Evolutionary conservation across 805 yeast species (phyloP), one percentile per base, ranked within the genome.

Genomic region (Starmerella powellii): DNA sequence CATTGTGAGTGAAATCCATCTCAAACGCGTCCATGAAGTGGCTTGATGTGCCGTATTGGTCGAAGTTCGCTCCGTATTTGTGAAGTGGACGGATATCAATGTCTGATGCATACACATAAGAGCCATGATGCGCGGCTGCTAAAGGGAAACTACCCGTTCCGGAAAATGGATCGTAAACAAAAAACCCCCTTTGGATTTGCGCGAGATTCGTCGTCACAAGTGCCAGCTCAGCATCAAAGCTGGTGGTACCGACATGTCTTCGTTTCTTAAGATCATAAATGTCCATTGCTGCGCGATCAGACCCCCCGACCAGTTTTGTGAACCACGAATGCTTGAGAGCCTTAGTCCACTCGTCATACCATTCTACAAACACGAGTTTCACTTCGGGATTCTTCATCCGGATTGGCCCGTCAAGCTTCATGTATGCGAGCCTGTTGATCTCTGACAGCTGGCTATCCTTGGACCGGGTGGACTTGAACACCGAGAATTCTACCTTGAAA

Each of bases 131-230:
- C 0, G 87, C 84, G 11, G 86, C 94, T 1, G 95, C 87, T 1
- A 85, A 80, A 31, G 88, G 65, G 56, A 91, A 91, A 17, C 95
- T 84, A 0, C 98, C 98, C 0, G 98, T 91, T 0, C 98, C 98
- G 3, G 83, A 85, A 63, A 91, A 91, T 19, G 98, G 98, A 61
- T 91, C 98, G 57, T 84, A 88, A 56, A 81, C 73, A 3, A 86
- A 56, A 41, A 76, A 72, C 0, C 79, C 80, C 0, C 70, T 66
- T 29, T 60, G 67, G 12, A 80, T 84, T 48, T 81, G 86, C 0
- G 82, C 95, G 39, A 91, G 70, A 55, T 88, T 91, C 55, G 94
- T 82, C 24, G 93, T 80, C 13, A 87, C 80, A 36, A 91, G 63
- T 0, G 96, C 76, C 46, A 91, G 64, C 57, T 91, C 97, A 0